These are phyloP conservation scores for Colletotrichum cordylinicola DNA, from an alignment of 2,329 filamentous ascomycete species.

Conservation along the genomic window DNA sequence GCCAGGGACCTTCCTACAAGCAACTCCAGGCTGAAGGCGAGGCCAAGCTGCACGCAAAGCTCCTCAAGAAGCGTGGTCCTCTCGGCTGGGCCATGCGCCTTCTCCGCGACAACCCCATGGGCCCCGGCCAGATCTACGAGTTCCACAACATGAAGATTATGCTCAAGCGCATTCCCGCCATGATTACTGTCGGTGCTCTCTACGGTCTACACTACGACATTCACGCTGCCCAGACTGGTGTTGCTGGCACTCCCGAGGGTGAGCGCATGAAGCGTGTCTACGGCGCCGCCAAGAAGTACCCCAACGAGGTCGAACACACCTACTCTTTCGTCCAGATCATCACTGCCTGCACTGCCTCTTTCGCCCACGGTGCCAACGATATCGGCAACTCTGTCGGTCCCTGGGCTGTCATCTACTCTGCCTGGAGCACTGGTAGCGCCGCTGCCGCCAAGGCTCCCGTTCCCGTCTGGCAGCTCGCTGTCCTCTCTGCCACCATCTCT, in stretches of 20 bases:
- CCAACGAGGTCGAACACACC: constrained; percentile 73
- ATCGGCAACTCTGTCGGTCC: constrained; percentile 74
- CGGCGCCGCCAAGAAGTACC: constrained; percentile 66
- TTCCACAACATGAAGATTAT: constrained; percentile 70
- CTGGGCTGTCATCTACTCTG: constrained; percentile 74
- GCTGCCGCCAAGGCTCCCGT: constrained; percentile 68
- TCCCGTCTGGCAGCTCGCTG: constrained; percentile 78
- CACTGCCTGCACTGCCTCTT: constrained; percentile 75
- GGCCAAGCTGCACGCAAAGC: constrained; percentile 65
- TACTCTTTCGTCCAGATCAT: constrained; percentile 72
- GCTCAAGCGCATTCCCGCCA: constrained; percentile 71
- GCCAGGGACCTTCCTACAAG: constrained; percentile 62
- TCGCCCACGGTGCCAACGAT: constrained; percentile 80
- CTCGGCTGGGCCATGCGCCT: constrained; percentile 86
- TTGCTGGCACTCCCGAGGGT: constrained; percentile 75
- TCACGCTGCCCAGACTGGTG: constrained; percentile 75
- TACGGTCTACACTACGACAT: constrained; percentile 87
- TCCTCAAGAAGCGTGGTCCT: constrained; percentile 67
- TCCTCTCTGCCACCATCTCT: constrained; percentile 68
- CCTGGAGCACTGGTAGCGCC: constrained; percentile 69
- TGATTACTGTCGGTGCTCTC: constrained; percentile 65
- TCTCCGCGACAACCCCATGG: constrained; percentile 76
- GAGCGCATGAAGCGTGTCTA: constrained; percentile 74
- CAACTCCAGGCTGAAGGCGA: constrained; percentile 63
- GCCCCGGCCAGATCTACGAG: constrained; percentile 77